phyloP scores from a whole-genome alignment of 192 early-diverging fungal genomes.

The Coemansia sp. region DNA sequence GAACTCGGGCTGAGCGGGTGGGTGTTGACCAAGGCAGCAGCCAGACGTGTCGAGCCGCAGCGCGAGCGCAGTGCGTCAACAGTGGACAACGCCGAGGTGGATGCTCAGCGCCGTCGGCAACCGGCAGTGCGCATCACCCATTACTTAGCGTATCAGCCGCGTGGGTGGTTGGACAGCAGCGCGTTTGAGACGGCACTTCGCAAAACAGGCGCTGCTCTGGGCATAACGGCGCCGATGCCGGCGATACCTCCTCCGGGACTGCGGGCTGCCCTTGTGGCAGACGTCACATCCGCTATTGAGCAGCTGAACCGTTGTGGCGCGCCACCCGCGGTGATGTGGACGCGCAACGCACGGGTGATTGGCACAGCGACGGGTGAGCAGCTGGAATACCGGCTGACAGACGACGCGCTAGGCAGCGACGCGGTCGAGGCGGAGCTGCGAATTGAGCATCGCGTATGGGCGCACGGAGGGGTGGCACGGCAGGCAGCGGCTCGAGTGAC shows the following conservation, averaged over 20 bases:
- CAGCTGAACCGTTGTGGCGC: constrained; percentile 31
- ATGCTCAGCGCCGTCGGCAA: constrained; percentile 33
- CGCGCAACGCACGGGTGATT: constrained; percentile 32
- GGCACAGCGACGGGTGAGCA: not conserved
- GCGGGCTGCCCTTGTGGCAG: constrained; percentile 11
- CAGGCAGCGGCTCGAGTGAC: constrained; percentile 11
- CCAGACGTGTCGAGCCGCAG: not conserved
- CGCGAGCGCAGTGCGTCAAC: constrained; percentile 23
- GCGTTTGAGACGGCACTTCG: not conserved
- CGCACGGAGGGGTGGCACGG: constrained; percentile 8
- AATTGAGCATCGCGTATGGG: constrained; percentile 50
- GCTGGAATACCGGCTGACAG: constrained; percentile 26
- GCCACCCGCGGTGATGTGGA: constrained; percentile 33
- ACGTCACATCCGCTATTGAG: constrained; percentile 7
- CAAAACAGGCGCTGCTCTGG: constrained; percentile 8
- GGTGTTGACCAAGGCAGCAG: constrained; percentile 29
- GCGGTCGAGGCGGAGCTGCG: constrained; percentile 36
- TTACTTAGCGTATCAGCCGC: constrained; percentile 30
- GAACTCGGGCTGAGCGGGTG: constrained; percentile 38
- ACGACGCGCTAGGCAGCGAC: constrained; percentile 6
- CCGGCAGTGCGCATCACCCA: constrained; percentile 34
- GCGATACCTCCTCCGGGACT: constrained; percentile 16
- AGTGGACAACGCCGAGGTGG: constrained; percentile 36
- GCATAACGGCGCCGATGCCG: constrained; percentile 14
- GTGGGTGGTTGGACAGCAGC: constrained; percentile 38